Evolutionary conservation across 768 basidiomycete genomes (phyloP).

Genomic region (Hortiboletus campestris): DNA sequence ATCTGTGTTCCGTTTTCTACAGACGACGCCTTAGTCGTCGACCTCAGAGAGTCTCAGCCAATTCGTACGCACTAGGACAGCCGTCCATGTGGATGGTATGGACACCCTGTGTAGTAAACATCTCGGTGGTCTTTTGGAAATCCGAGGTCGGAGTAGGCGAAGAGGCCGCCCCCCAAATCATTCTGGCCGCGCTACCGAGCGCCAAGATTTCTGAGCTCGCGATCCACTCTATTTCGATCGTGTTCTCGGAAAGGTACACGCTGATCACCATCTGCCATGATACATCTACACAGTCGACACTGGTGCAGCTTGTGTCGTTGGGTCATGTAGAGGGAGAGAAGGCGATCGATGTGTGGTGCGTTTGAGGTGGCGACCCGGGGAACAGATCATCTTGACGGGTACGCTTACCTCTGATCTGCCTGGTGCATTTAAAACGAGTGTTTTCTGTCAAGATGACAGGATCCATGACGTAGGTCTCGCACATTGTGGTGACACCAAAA

Average conservation of each 20-base stretch:
- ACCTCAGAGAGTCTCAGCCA: conserved; percentile 53
- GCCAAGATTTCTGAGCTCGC: conserved; percentile 56
- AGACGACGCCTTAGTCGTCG: conserved; percentile 53
- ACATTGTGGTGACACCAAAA: conserved; percentile 46
- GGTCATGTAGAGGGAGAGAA: no score
- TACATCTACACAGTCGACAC: conserved; percentile 12
- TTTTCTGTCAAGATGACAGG: no score
- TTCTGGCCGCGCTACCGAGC: conserved; percentile 48
- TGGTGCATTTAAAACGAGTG: conserved; percentile 56
- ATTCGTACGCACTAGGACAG: conserved; percentile 49
- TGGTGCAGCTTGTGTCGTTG: conserved; percentile 32
- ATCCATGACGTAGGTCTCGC: no score
- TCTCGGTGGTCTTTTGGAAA: conserved; percentile 70
- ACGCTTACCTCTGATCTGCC: no score
- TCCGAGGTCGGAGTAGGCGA: conserved; percentile 58
- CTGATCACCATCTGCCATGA: conserved; percentile 57
- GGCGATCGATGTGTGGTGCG: no score
- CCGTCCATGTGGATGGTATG: neutral
- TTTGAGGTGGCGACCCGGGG: no score
- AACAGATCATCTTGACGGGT: no score
- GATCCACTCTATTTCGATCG: conserved; percentile 63
- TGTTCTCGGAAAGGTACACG: conserved; percentile 49
- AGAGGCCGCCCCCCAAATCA: no score
- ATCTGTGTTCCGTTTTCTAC: conserved; percentile 63
- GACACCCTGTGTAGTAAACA: conserved; percentile 71